These are phyloP conservation scores for Odontarrhena argentea DNA, from an alignment of 345 rosid genomes.

Conservation along the genomic window DNA sequence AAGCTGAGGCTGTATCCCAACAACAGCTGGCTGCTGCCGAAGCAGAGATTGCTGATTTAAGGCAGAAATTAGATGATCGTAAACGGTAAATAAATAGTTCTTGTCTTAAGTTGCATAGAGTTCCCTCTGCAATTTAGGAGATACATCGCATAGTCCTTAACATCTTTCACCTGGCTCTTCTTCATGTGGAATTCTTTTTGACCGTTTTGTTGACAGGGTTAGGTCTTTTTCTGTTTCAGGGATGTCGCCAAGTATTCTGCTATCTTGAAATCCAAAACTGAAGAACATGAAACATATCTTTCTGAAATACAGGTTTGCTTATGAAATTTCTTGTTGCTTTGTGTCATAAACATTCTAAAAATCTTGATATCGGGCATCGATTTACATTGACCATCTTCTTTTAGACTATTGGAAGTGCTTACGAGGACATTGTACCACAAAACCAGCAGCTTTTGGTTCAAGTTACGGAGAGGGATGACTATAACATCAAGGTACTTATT, in stretches of 20 bases:
- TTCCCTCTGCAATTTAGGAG: constrained; percentile 20
- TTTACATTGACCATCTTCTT: constrained; percentile 45
- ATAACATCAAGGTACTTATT: constrained; percentile 82
- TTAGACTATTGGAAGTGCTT: constrained; percentile 92
- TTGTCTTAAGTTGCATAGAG: constrained; percentile 1
- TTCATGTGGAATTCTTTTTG: constrained; percentile 8
- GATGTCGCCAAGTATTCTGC: constrained; percentile 60
- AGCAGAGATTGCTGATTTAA: constrained; percentile 95
- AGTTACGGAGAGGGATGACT: constrained; percentile 95
- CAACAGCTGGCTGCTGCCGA: constrained; percentile 95
- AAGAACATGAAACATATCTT: constrained; percentile 84
- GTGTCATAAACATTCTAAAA: constrained; percentile 15
- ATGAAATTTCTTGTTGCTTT: constrained; percentile 22
- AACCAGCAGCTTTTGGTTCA: constrained; percentile 95
- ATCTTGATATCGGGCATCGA: constrained; percentile 32
- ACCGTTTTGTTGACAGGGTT: not conserved
- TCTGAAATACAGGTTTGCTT: constrained; percentile 90
- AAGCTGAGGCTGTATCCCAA: constrained; percentile 95
- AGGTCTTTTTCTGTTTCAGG: constrained; percentile 51
- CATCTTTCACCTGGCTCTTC: not conserved
- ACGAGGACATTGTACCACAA: constrained; percentile 93
- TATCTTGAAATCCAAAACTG: constrained; percentile 79
- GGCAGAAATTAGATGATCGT: constrained; percentile 78
- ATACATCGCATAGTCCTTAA: not conserved
- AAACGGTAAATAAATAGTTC: constrained; percentile 57